These are phyloP conservation scores for Rubus idaeus DNA, from an alignment of 306 rosid species.

Conservation along the genomic window DNA sequence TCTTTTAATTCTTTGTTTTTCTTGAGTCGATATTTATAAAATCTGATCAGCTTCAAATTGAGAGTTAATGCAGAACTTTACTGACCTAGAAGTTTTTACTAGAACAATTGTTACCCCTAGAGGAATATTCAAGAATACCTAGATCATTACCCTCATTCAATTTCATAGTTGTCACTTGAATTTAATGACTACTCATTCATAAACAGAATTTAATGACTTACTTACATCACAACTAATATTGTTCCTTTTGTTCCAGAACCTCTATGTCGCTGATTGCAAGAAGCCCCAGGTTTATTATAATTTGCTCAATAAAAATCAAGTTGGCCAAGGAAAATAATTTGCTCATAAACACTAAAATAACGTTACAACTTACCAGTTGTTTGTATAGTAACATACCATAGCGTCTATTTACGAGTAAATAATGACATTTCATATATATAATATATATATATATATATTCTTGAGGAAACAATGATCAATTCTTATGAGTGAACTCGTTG, in stretches of 20 bases:
- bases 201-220: not conserved
- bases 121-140: not conserved
- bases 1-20: not conserved
- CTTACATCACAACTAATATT: not conserved
- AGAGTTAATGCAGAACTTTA: not conserved
- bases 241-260: constrained; percentile 46
- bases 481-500: not conserved
- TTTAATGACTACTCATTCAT: not conserved
- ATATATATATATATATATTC: no score
- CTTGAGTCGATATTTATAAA: not conserved
- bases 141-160: no score
- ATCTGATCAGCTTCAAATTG: not conserved
- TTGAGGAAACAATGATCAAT: not conserved
- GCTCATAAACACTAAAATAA: not conserved
- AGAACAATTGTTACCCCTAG: not conserved
- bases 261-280: constrained; percentile 46
- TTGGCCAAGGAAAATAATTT: not conserved
- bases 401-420: not conserved
- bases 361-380: not conserved
- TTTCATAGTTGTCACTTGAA: not conserved
- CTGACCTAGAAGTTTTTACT: not conserved
- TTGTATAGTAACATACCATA: not conserved
- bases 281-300: constrained; percentile 69
- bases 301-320: constrained; percentile 39
- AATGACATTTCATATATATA: not conserved